These are phyloP conservation scores for Penicillium vulpinum DNA, from an alignment of 2,329 filamentous ascomycete genomes.

Conservation along the genomic window DNA sequence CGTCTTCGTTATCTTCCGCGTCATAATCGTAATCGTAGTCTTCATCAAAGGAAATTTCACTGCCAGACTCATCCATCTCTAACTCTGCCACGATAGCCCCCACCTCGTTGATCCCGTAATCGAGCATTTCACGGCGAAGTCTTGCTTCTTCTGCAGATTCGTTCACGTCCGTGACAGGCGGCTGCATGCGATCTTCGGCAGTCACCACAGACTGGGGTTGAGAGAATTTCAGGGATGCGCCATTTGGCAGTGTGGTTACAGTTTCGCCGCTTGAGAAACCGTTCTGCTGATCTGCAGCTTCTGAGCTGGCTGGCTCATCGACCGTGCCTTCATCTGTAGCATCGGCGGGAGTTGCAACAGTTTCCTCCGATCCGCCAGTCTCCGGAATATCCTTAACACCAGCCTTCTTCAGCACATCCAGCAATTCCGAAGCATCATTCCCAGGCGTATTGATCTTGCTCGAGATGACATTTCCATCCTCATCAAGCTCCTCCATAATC, in stretches of 20 bases:
- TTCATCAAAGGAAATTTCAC: slow-evolving; percentile 54
- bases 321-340: not conserved
- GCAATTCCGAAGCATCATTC: slow-evolving; percentile 64
- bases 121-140: slow-evolving; percentile 82
- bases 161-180: slow-evolving; percentile 65
- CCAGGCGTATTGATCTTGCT: slow-evolving; percentile 67
- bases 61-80: slow-evolving; percentile 69
- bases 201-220: slow-evolving; percentile 23
- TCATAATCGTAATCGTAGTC: slow-evolving; percentile 53
- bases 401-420: slow-evolving; percentile 74
- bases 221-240: slow-evolving; percentile 10
- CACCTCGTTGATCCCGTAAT: slow-evolving; percentile 84
- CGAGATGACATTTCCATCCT: slow-evolving; percentile 79
- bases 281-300: not conserved
- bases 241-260: slow-evolving; percentile 7
- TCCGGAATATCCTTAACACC: slow-evolving; percentile 59
- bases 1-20: slow-evolving; percentile 68
- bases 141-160: slow-evolving; percentile 79
- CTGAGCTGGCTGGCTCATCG: not conserved
- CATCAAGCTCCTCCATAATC: slow-evolving; percentile 88
- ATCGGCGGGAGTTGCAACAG: slow-evolving; percentile 11
- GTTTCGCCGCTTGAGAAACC: not conserved
- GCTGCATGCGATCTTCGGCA: slow-evolving; percentile 25
- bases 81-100: slow-evolving; percentile 91
- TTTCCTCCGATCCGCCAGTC: slow-evolving; percentile 12